A percentile compares a stretch with the other conserved stretches of the same genome.
Conservation (phyloP, 2,329 filamentous ascomycete species). For the Blastomyces parvus region DNA sequence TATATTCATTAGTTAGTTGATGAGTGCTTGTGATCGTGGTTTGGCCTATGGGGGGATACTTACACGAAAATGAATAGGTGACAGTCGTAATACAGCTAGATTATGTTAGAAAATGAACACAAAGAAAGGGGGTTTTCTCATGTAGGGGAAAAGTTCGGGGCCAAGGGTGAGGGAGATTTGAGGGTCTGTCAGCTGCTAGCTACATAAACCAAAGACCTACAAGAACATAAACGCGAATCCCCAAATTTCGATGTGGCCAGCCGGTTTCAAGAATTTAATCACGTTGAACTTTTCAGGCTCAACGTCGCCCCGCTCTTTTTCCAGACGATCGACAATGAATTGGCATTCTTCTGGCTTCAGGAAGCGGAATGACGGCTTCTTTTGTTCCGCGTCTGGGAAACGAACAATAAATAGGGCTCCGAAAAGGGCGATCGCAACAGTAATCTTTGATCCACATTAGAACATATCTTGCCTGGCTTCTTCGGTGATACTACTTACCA, state of each 20-base stretch:
- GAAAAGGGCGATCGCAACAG: slow-evolving; percentile 11
- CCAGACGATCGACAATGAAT: slow-evolving; percentile 39
- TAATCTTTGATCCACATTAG: slow-evolving; percentile 9
- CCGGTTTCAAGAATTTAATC: slow-evolving; percentile 35
- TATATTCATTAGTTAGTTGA: neutral
- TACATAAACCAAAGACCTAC: slow-evolving; percentile 8
- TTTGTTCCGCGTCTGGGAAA: slow-evolving; percentile 13
- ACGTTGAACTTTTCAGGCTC: slow-evolving; percentile 35
- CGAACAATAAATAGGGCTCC: slow-evolving; percentile 11
- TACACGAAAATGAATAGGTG: slow-evolving; percentile 59
- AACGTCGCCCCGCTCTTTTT: slow-evolving; percentile 41
- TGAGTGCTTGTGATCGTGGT: neutral
- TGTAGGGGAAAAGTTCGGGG: too few relatives aligned
- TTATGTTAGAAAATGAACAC: neutral
- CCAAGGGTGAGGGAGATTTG: neutral
- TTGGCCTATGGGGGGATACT: neutral
- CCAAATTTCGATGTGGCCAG: slow-evolving; percentile 41
- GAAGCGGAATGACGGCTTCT: slow-evolving; percentile 24
- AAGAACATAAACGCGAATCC: slow-evolving; percentile 41
- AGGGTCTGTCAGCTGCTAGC: neutral
- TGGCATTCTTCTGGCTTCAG: slow-evolving; percentile 37
- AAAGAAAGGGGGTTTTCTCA: neutral
- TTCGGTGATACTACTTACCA: slow-evolving; percentile 9
- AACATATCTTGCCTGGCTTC: neutral
- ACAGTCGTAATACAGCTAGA: slow-evolving; percentile 59